Percentiles rank a stretch among this genome's conserved stretches.
phyloP scores from a whole-genome alignment of 2,329 filamentous ascomycete genomes.

The Xylariaceae sp. region DNA sequence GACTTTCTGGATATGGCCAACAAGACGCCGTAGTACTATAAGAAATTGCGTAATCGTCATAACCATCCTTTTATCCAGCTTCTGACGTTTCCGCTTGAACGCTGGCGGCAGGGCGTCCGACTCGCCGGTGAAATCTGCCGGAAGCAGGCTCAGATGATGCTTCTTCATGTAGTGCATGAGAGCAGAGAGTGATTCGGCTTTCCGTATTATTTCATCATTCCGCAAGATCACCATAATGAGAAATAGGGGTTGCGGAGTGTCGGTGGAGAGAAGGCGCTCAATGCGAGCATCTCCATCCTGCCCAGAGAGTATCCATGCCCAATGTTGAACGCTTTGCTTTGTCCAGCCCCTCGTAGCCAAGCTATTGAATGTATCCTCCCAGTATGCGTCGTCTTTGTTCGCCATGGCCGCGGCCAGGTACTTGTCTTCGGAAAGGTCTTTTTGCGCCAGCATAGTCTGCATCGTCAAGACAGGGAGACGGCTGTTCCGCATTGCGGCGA shows the following conservation, averaged over 20 bases:
- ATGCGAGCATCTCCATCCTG: constrained; percentile 32
- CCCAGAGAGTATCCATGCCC: constrained; percentile 38
- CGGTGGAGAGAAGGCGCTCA: constrained; percentile 31
- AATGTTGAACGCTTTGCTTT: constrained; percentile 33
- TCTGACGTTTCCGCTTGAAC: background rate
- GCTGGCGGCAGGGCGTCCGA: background rate
- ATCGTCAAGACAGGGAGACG: constrained; percentile 28
- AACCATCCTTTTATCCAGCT: constrained; percentile 1
- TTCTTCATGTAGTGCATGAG: constrained; percentile 33
- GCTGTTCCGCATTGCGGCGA: constrained; percentile 18
- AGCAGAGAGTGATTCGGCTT: constrained; percentile 27
- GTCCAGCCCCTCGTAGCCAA: constrained; percentile 31
- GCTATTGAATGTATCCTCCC: constrained; percentile 28
- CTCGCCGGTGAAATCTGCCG: background rate
- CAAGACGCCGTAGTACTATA: constrained; percentile 24
- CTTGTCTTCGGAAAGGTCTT: constrained; percentile 21
- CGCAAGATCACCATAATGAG: constrained; percentile 34
- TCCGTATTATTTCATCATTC: constrained; percentile 30
- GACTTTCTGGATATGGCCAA: constrained; percentile 21
- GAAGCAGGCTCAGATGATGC: constrained; percentile 9
- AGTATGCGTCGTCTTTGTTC: constrained; percentile 21
- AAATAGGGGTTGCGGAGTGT: constrained; percentile 35
- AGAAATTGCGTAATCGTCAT: constrained; percentile 21
- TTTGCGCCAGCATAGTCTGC: constrained; percentile 21
- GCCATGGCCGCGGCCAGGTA: constrained; percentile 10